Conservation (phyloP, 495 filamentous ascomycete species). For the Aspergillus cavernicola region DNA sequence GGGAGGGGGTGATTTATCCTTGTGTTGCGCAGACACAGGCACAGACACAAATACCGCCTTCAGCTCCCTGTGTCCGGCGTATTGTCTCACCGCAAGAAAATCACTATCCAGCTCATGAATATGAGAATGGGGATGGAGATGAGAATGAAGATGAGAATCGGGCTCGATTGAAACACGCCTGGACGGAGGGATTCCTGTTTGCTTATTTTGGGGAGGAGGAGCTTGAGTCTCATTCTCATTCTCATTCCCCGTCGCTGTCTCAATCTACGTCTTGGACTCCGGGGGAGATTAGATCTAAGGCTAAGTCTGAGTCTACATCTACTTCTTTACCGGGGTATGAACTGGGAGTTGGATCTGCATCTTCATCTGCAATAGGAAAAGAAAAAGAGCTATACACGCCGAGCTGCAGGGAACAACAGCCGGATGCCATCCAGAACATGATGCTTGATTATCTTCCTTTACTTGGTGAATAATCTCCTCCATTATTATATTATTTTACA, state of each 20-base stretch:
- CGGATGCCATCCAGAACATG: not conserved
- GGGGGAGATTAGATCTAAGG: too few species aligned
- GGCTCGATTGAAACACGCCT: too few species aligned
- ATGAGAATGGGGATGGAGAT: not conserved
- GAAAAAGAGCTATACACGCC: not conserved
- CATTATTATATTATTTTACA: too few species aligned
- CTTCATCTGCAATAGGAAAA: not conserved
- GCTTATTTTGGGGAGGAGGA: slow-evolving; percentile 1
- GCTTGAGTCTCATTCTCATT: too few species aligned
- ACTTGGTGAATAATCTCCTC: slow-evolving; percentile 12
- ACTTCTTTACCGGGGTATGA: not conserved
- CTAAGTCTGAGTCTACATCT: too few species aligned
- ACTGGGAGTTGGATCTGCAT: not conserved
- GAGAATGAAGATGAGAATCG: not conserved
- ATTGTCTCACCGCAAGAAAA: not conserved
- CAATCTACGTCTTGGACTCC: too few species aligned
- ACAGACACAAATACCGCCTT: not conserved
- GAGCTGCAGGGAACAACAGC: not conserved
- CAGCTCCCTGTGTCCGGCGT: not conserved
- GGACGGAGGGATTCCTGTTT: not conserved
- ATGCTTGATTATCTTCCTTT: slow-evolving; percentile 10
- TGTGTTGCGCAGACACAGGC: not conserved
- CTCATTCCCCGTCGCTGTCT: too few species aligned
- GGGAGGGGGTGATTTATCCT: not conserved
- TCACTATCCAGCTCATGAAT: not conserved